Evolutionary conservation across 1,139 yeast species (phyloP), one percentile per base, ranked within the genome.

Genomic region (Hyphopichia khmerensis): DNA sequence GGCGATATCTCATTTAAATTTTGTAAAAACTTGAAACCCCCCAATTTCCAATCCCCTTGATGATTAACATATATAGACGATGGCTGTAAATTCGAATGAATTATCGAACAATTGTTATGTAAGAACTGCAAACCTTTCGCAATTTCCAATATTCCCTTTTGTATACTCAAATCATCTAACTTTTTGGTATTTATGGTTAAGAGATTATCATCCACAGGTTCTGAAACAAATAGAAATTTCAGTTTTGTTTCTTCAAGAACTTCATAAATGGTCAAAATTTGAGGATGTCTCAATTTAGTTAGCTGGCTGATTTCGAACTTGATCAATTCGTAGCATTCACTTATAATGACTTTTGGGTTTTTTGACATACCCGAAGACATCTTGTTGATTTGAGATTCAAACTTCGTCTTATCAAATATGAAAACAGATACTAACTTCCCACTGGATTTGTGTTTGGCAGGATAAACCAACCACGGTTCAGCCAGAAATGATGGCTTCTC

Each of bases 31-130:
- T 78, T 78, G 49, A 87, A 75, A 1, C 98, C 97, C 8, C 86
- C 78, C 2, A 93, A 62, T 62, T 91, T 93, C 98, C 98, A 95
- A 63, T 93, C 99, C 1, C 96, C 95, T 51, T 86, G 90, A 34
- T 80, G 83, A 50, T 87, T 91, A 21, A 93, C 76, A 46, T 84
- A 78, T 1, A 93, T 72, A 0, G 96, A 80, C 13, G 78, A 69
- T 1, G 99, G 99, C 49, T 84, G 84, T 27, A 95, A 53, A 51
- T 90, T 88, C 51, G 87, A 65, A 64, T 91, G 96, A 14, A 88
- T 85, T 27, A 82, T 78, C 16, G 82, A 77, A 23, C 96, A 87
- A 45, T 81, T 79, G 46, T 80, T 79, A 60, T 93, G 97, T 37
- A 93, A 73, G 56, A 93, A 93, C 49, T 85, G 84, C 36, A 93